These are phyloP conservation scores for Chalaropsis ovoidea DNA, from an alignment of 2,329 filamentous ascomycete genomes.

Conservation along the genomic window DNA sequence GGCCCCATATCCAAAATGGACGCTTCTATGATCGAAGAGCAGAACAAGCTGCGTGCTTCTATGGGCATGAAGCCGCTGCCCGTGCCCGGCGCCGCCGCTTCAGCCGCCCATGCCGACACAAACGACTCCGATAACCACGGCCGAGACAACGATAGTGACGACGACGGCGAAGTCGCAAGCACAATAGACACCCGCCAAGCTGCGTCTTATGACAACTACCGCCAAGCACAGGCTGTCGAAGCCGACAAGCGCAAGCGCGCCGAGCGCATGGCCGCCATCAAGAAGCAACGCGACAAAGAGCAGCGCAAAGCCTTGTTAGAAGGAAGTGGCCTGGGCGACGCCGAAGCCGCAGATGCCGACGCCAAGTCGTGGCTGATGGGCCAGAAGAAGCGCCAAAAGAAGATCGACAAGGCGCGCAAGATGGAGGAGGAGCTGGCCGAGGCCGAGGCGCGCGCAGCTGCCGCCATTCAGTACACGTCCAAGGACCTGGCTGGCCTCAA, in stretches of 20 bases:
- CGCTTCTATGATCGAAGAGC: constrained; percentile 75
- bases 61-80: constrained; percentile 85
- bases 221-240: constrained; percentile 57
- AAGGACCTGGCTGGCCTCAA: constrained; percentile 83
- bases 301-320: constrained; percentile 66
- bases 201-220: constrained; percentile 62
- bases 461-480: constrained; percentile 62
- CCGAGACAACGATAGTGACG: constrained; percentile 37
- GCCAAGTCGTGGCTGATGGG: constrained; percentile 78
- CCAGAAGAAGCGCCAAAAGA: constrained; percentile 88
- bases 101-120: constrained; percentile 30
- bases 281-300: constrained; percentile 75
- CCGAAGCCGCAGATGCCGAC: constrained; percentile 59
- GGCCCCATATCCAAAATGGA: constrained; percentile 39
- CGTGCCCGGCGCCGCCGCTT: constrained; percentile 54
- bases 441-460: constrained; percentile 55
- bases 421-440: constrained; percentile 67
- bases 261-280: constrained; percentile 69
- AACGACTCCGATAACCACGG: constrained; percentile 39
- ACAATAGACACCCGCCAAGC: constrained; percentile 75
- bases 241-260: constrained; percentile 68
- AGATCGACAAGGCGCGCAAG: constrained; percentile 67
- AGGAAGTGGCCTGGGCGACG: constrained; percentile 75
- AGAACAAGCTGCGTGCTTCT: constrained; percentile 80
- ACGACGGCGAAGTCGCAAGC: constrained; percentile 62